Evolutionary conservation across 257 asterid species (phyloP).

Genomic region (Capsicum baccatum): DNA sequence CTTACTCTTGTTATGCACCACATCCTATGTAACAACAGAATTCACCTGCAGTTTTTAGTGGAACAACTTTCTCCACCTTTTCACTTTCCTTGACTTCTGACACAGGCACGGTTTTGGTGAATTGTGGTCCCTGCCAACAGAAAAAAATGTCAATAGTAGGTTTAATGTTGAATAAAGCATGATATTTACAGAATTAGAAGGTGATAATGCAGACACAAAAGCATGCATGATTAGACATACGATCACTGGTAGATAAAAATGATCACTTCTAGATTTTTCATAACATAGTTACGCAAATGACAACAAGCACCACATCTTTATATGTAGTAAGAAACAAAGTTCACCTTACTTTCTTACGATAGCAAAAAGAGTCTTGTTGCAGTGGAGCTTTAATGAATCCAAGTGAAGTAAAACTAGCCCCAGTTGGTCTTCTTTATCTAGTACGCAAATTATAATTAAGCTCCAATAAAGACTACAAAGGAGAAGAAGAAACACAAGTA

Average conservation of each 20-base stretch:
- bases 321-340: too few relatives aligned
- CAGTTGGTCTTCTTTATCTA: too few relatives aligned
- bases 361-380: too few relatives aligned
- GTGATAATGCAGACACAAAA: slow-evolving; percentile 7
- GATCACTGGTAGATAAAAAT: background rate
- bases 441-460: too few relatives aligned
- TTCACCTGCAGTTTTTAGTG: slow-evolving; percentile 36
- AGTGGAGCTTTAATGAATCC: too few relatives aligned
- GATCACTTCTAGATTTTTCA: too few relatives aligned
- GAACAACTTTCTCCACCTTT: slow-evolving; percentile 31
- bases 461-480: too few relatives aligned
- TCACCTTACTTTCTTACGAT: too few relatives aligned
- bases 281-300: too few relatives aligned
- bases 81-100: slow-evolving; percentile 33
- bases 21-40: slow-evolving; percentile 21
- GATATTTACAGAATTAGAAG: background rate
- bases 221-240: slow-evolving; percentile 17
- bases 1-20: background rate
- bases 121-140: slow-evolving; percentile 37
- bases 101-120: slow-evolving; percentile 27
- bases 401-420: too few relatives aligned
- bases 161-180: slow-evolving; percentile 1
- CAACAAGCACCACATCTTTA: too few relatives aligned
- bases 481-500: too few relatives aligned
- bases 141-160: slow-evolving; percentile 16